Evolutionary conservation across 2,329 filamentous ascomycete species (phyloP), one percentile per base, ranked within the genome.

Genomic region (Scedosporium aurantiacum): DNA sequence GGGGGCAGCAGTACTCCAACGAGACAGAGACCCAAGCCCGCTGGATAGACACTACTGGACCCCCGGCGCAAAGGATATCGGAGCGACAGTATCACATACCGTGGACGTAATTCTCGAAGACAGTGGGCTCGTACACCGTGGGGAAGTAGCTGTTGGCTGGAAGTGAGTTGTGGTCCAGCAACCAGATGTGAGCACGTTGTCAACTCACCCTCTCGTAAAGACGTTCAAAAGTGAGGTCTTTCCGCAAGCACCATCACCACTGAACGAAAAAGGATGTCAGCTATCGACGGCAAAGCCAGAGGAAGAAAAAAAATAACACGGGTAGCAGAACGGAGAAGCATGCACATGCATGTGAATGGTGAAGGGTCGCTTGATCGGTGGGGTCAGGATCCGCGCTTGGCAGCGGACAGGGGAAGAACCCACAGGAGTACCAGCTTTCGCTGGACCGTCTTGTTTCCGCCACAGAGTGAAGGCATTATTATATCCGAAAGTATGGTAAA

Each of bases 101-200:
- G 74, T 99, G 93, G 65, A 99, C 93, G 75, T 97, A 99, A 77
- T 99, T 99, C 75, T 99, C 93, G 76, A 97, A 97, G 66, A 97
- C 93, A 41, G 93, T 99, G 61, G 94, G 94, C 76, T 97, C 92
- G 78, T 97, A 97, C 70, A 97, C 93, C 62, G 93, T 97, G 59
- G 93, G 93, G 75, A 99, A 99, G 76, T 97, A 96, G 65, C 90
- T 93, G 68, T 47, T 21, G 10, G 18, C 27, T 8, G 47, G 54
- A 21, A 55, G 32, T 55, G 21, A 60, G 47, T 7, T 58, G 3
- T 7, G 23, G 12, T n/a, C 58, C 8, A 21, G 54, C 23, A 21
- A 4, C 43, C 37, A 12, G 8, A 23, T n/a, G 27, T 12, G 23
- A 43, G 28, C 50, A 43, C 32, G 12, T 4, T 12, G 23, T n/a